A percentile compares a stretch with the other conserved stretches of the same genome.
Conservation (phyloP, 345 rosid species). For the Conringia planisiliqua region DNA sequence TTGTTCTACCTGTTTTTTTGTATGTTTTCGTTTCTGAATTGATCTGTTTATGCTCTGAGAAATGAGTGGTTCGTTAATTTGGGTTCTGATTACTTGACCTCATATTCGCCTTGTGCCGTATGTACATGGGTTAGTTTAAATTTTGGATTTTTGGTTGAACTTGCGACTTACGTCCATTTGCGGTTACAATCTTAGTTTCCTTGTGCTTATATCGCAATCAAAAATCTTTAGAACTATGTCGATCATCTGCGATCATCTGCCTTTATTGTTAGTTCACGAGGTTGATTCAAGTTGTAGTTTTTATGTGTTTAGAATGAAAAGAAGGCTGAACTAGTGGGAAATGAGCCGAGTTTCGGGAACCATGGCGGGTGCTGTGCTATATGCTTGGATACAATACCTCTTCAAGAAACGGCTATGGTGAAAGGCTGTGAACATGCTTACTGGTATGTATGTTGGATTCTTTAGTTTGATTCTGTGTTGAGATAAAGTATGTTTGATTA, state of each 20-base stretch:
- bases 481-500: background rate
- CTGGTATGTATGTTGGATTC: slow-evolving; percentile 56
- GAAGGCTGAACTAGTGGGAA: slow-evolving; percentile 21
- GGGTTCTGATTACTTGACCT: background rate
- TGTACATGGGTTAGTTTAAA: background rate
- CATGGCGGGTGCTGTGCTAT: slow-evolving; percentile 83
- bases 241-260: background rate
- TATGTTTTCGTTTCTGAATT: background rate
- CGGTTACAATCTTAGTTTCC: background rate
- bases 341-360: slow-evolving; percentile 47
- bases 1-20: background rate
- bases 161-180: background rate
- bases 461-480: background rate
- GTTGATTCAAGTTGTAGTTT: background rate
- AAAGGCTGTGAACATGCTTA: slow-evolving; percentile 97
- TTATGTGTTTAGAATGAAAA: slow-evolving; percentile 42
- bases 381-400: slow-evolving; percentile 75
- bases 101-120: background rate
- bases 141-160: background rate
- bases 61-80: background rate
- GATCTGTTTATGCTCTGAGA: background rate
- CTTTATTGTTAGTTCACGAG: background rate
- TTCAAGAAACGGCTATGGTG: slow-evolving; percentile 85
- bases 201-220: background rate
- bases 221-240: background rate